Evolutionary conservation across 208 protist species (phyloP).

Genomic region (Wallacemonas rigidus): DNA sequence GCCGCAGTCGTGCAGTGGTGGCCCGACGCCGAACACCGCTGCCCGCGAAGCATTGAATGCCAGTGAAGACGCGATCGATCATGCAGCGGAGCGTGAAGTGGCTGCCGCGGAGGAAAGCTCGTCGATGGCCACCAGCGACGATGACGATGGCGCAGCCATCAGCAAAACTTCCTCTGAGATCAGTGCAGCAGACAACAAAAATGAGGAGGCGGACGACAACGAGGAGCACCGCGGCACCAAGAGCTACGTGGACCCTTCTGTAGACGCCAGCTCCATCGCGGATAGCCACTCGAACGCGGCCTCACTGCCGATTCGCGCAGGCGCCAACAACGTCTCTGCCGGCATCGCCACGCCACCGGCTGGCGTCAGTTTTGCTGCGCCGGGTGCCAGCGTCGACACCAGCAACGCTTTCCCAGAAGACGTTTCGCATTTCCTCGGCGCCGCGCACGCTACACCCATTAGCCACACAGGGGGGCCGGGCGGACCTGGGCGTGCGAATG

Average conservation of each 20-base stretch:
- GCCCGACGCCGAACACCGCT: neutral
- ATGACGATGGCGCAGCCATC: slow-evolving; percentile 21
- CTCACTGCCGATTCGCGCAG: slow-evolving; percentile 3
- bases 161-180: slow-evolving; percentile 7
- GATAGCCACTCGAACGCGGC: slow-evolving; percentile 5
- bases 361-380: neutral
- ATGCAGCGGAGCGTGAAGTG: neutral
- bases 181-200: neutral
- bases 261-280: slow-evolving; percentile 11
- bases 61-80: slow-evolving; percentile 38
- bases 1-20: slow-evolving; percentile 6
- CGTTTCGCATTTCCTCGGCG: slow-evolving; percentile 17
- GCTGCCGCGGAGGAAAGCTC: slow-evolving; percentile 7
- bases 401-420: slow-evolving; percentile 36
- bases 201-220: slow-evolving; percentile 7
- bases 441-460: slow-evolving; percentile 19
- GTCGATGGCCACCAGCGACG: slow-evolving; percentile 19
- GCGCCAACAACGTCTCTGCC: neutral
- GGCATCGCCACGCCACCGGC: slow-evolving; percentile 1
- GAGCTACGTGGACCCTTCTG: slow-evolving; percentile 17
- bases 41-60: slow-evolving; percentile 35
- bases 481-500: slow-evolving; percentile 24
- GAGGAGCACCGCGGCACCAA: slow-evolving; percentile 9
- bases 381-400: slow-evolving; percentile 17
- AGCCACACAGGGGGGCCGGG: slow-evolving; percentile 35